Conservation (phyloP, 1,284 basidiomycete genomes). For the Coniferiporia weirii region DNA sequence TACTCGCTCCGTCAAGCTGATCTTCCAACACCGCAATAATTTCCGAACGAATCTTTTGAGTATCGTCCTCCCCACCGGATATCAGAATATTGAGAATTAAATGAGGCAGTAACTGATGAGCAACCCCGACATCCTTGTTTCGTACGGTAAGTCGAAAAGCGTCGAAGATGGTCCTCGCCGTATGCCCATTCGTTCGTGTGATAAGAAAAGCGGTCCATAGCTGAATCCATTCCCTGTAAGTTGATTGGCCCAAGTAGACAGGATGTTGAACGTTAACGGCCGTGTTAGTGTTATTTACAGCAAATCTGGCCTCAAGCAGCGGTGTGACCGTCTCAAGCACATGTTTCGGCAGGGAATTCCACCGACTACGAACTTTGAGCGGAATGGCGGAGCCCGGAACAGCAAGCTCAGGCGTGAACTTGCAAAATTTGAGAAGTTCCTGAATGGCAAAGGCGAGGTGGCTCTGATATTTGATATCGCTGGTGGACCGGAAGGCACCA, state of each 20-base stretch:
- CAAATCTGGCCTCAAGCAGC: slow-evolving; percentile 75
- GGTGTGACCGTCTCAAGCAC: slow-evolving; percentile 87
- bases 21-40: slow-evolving; percentile 82
- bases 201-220: slow-evolving; percentile 88
- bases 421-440: slow-evolving; percentile 85
- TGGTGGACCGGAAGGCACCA: slow-evolving; percentile 89
- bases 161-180: slow-evolving; percentile 68
- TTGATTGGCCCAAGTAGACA: slow-evolving; percentile 71
- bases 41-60: slow-evolving; percentile 69
- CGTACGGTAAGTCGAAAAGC: slow-evolving; percentile 78
- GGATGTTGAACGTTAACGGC: slow-evolving; percentile 49
- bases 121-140: slow-evolving; percentile 88
- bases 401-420: slow-evolving; percentile 74
- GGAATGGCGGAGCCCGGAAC: slow-evolving; percentile 43
- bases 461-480: slow-evolving; percentile 89
- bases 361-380: slow-evolving; percentile 66
- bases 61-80: slow-evolving; percentile 62
- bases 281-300: slow-evolving; percentile 35
- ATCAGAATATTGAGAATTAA: slow-evolving; percentile 85
- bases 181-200: slow-evolving; percentile 49
- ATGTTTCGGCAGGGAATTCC: slow-evolving; percentile 77
- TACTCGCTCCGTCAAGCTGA: slow-evolving; percentile 65
- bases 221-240: slow-evolving; percentile 96
- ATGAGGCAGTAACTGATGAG: slow-evolving; percentile 88
- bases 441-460: slow-evolving; percentile 92